Conservation (phyloP, 306 rosid genomes). For the Dryas alaskensis region DNA sequence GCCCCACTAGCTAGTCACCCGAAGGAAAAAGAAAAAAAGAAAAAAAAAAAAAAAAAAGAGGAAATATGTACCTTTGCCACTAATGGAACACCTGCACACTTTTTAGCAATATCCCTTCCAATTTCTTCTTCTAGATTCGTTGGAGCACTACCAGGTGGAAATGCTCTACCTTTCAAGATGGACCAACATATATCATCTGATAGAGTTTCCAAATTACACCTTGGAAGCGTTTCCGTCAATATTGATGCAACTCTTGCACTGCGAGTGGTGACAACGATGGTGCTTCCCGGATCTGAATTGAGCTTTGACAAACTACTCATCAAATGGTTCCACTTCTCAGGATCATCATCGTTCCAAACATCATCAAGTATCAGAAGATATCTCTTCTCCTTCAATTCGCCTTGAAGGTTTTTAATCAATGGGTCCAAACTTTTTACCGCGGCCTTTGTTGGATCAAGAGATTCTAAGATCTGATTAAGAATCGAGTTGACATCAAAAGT, state of each 20-base stretch:
- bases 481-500: constrained; percentile 13
- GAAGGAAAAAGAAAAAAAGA: too few species aligned
- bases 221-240: not conserved
- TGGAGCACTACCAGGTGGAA: too few species aligned
- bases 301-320: constrained; percentile 14
- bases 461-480: not conserved
- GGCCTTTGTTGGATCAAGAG: not conserved
- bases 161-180: not conserved
- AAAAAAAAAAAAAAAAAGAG: too few species aligned
- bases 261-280: constrained; percentile 10
- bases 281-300: not conserved
- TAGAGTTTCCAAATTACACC: not conserved
- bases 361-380: constrained; percentile 9
- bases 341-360: constrained; percentile 8
- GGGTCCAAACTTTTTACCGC: not conserved
- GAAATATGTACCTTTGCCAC: not conserved
- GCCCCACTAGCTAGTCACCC: too few species aligned
- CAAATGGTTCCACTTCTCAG: not conserved
- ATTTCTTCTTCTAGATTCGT: too few species aligned
- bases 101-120: not conserved
- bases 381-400: constrained; percentile 2
- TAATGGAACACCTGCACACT: not conserved
- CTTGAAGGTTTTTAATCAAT: not conserved
- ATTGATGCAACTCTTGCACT: not conserved
- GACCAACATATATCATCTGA: not conserved